phyloP scores from a whole-genome alignment of 495 filamentous ascomycete genomes.

The Amniculicola lignicola region DNA sequence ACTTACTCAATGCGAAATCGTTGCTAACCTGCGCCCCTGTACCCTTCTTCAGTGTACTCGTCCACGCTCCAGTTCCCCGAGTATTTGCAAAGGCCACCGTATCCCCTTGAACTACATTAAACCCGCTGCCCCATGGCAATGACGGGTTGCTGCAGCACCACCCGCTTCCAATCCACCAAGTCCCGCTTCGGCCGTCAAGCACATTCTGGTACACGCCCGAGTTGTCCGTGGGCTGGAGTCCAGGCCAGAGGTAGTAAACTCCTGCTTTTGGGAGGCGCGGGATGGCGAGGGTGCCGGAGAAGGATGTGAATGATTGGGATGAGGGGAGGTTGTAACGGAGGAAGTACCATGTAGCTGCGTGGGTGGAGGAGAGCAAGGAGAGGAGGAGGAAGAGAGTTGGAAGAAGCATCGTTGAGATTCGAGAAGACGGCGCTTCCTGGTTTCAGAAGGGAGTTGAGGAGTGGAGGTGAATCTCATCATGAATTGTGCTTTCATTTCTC shows the following conservation, averaged over 20 bases:
- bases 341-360: slow-evolving; percentile 38
- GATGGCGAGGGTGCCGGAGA: slow-evolving; percentile 44
- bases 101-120: slow-evolving; percentile 40
- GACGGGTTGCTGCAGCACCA: slow-evolving; percentile 47
- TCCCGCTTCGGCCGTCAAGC: slow-evolving; percentile 44
- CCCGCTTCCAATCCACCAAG: slow-evolving; percentile 47
- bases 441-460: not conserved
- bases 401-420: not conserved
- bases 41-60: not conserved
- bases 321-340: slow-evolving; percentile 41
- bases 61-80: slow-evolving; percentile 2
- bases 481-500: too few species aligned
- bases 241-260: slow-evolving; percentile 47
- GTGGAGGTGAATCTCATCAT: too few species aligned
- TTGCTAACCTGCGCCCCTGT: not conserved
- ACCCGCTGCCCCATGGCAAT: slow-evolving; percentile 45
- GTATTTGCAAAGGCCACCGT: slow-evolving; percentile 35
- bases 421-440: not conserved
- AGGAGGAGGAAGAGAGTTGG: not conserved
- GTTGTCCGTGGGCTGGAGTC: slow-evolving; percentile 45
- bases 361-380: not conserved
- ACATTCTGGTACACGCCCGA: slow-evolving; percentile 47
- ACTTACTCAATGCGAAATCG: not conserved
- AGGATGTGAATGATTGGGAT: slow-evolving; percentile 38
- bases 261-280: slow-evolving; percentile 42